These are phyloP conservation scores for Diutina ranongensis DNA, from an alignment of 1,139 yeast species.

Conservation along the genomic window DNA sequence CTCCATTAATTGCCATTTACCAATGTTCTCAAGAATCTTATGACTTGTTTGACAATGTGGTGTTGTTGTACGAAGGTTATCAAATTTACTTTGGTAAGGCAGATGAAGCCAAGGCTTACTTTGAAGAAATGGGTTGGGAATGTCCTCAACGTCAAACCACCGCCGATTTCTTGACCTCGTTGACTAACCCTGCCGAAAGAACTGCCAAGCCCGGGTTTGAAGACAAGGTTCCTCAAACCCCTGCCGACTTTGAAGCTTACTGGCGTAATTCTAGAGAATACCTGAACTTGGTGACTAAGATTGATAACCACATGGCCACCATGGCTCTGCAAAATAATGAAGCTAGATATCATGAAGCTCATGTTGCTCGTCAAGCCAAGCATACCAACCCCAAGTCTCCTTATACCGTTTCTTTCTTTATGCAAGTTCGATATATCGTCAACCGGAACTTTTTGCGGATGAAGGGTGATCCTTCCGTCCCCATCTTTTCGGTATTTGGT, in stretches of 20 bases:
- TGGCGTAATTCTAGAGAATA: conserved; percentile 12
- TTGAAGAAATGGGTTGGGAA: conserved; percentile 55
- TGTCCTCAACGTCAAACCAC: conserved; percentile 74
- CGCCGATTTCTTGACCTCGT: conserved; percentile 21
- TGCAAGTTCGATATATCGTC: conserved; percentile 11
- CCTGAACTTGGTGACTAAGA: conserved; percentile 8
- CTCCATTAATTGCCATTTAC: conserved; percentile 69
- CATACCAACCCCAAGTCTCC: conserved; percentile 9
- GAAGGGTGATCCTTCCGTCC: conserved; percentile 12
- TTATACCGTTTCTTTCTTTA: conserved; percentile 12
- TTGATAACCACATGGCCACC: conserved; percentile 21
- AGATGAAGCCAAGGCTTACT: conserved; percentile 45
- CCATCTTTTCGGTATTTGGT: conserved; percentile 11
- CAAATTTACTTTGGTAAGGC: conserved; percentile 67
- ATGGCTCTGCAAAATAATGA: conserved; percentile 26
- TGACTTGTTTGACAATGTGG: conserved; percentile 62
- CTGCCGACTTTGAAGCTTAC: conserved; percentile 11
- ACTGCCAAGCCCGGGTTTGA: conserved; percentile 44
- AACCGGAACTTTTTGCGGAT: conserved; percentile 11
- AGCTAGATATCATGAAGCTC: conserved; percentile 9
- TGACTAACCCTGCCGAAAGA: conserved; percentile 68
- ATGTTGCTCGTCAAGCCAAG: conserved; percentile 11
- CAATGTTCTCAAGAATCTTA: conserved; percentile 78
- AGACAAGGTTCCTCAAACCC: conserved; percentile 22
- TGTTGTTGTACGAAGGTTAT: conserved; percentile 64